Percentiles rank a stretch among this genome's conserved stretches.
Conservation (phyloP, 2,329 filamentous ascomycete genomes). For the Bipolaris gigantea region DNA sequence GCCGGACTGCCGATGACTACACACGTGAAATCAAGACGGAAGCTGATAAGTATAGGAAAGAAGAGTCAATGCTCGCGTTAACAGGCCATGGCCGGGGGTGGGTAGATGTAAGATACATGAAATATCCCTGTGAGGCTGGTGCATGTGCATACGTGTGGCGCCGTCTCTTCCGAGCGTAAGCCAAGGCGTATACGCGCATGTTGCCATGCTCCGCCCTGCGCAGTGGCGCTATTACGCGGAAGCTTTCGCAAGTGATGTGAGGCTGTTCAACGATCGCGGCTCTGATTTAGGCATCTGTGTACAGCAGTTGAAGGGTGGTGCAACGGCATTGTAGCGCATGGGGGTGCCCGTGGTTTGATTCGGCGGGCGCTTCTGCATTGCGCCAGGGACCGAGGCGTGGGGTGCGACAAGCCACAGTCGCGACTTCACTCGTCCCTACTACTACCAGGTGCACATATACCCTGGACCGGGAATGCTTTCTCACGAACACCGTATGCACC, state of each 20-base stretch:
- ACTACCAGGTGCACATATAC: neutral
- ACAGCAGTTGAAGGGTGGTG: neutral
- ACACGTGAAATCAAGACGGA: neutral
- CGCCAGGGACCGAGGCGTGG: slow-evolving; percentile 24
- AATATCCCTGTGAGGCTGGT: slow-evolving; percentile 34
- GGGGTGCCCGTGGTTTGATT: slow-evolving; percentile 15
- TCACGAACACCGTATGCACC: neutral
- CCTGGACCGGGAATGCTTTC: neutral
- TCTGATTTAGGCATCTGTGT: neutral
- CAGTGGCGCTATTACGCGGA: slow-evolving; percentile 36
- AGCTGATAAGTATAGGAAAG: neutral
- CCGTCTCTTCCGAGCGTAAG: slow-evolving; percentile 27
- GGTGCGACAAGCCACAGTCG: slow-evolving; percentile 34
- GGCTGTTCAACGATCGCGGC: neutral
- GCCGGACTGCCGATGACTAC: neutral
- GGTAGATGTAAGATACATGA: slow-evolving; percentile 23
- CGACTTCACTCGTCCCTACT: slow-evolving; percentile 1
- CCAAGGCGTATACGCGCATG: slow-evolving; percentile 25
- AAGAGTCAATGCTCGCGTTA: slow-evolving; percentile 11
- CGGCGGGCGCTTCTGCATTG: slow-evolving; percentile 16
- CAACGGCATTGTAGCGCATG: slow-evolving; percentile 18
- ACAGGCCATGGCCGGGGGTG: slow-evolving; percentile 16
- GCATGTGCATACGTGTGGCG: slow-evolving; percentile 33
- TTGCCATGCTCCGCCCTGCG: slow-evolving; percentile 35
- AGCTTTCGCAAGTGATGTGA: slow-evolving; percentile 26